A percentile compares a stretch with the other conserved stretches of the same genome.
Evolutionary conservation across 352 stramenopile genomes (phyloP).

Genomic region (Poterioochromonas sp.): DNA sequence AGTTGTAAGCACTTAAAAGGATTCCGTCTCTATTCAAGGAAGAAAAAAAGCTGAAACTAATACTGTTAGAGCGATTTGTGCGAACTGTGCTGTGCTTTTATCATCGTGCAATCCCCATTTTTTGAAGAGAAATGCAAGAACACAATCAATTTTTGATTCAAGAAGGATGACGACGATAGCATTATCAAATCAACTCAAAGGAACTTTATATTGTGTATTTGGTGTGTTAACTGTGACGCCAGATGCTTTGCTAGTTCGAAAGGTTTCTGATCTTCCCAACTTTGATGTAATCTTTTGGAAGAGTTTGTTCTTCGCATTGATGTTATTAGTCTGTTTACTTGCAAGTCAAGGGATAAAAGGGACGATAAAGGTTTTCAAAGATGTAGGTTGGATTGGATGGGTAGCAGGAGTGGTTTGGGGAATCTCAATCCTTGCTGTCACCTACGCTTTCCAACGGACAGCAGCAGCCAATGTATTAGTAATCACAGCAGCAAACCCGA

Average conservation of each 20-base stretch:
- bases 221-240: not conserved
- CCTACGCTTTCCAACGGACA: not conserved
- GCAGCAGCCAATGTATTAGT: conserved; percentile 1
- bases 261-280: not conserved
- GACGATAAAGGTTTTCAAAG: not conserved
- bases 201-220: not conserved
- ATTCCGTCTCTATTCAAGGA: too few relatives aligned
- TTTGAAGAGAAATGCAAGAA: too few relatives aligned
- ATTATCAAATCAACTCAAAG: not conserved
- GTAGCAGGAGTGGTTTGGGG: not conserved
- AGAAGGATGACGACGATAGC: too few relatives aligned
- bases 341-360: not conserved
- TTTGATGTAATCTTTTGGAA: not conserved
- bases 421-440: not conserved
- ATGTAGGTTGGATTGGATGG: not conserved
- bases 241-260: not conserved
- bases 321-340: not conserved
- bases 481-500: not conserved
- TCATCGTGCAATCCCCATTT: too few relatives aligned
- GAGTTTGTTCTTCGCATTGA: not conserved
- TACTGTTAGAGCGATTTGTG: too few relatives aligned
- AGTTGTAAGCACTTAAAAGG: too few relatives aligned
- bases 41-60: too few relatives aligned
- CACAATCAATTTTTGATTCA: too few relatives aligned
- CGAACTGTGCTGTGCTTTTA: too few relatives aligned